These are phyloP conservation scores for Amoeboaphelidium occidentale DNA, from an alignment of 371 early-diverging fungal species.

Conservation along the genomic window DNA sequence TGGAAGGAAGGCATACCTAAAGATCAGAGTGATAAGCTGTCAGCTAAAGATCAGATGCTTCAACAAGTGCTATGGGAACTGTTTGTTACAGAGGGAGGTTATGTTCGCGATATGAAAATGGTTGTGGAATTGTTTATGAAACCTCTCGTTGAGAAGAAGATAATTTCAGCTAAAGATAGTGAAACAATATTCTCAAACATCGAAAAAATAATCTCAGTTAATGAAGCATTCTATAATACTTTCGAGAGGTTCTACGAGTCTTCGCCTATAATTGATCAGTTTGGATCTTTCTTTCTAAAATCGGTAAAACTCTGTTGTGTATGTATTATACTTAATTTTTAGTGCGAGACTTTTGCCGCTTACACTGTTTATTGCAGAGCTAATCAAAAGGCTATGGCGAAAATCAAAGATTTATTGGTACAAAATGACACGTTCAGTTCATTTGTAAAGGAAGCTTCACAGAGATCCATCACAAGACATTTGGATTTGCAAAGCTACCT, in stretches of 20 bases:
- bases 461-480: conserved; percentile 11
- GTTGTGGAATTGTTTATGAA: conserved; percentile 22
- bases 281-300: conserved; percentile 14
- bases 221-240: conserved; percentile 11
- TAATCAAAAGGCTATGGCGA: conserved; percentile 4
- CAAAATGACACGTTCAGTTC: conserved; percentile 10
- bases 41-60: conserved; percentile 9
- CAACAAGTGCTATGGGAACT: conserved; percentile 13
- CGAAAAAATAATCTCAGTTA: conserved; percentile 12
- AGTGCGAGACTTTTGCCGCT: conserved; percentile 5
- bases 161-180: conserved; percentile 9
- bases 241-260: conserved; percentile 8
- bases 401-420: conserved; percentile 9
- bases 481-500: conserved; percentile 14
- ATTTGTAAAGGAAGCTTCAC: conserved; percentile 15
- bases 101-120: conserved; percentile 21
- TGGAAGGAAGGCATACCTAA: conserved; percentile 12
- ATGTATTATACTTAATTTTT: conserved; percentile 1
- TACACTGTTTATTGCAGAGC: conserved; percentile 17
- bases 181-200: conserved; percentile 18
- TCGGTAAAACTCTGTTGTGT: conserved; percentile 6
- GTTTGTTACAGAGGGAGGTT: conserved; percentile 20
- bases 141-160: conserved; percentile 14
- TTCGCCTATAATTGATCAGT: conserved; percentile 10
- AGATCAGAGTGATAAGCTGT: conserved; percentile 7